Base-by-base conservation (phyloP, 176 grass and related monocot species). In the Olyra latifolia region DNA sequence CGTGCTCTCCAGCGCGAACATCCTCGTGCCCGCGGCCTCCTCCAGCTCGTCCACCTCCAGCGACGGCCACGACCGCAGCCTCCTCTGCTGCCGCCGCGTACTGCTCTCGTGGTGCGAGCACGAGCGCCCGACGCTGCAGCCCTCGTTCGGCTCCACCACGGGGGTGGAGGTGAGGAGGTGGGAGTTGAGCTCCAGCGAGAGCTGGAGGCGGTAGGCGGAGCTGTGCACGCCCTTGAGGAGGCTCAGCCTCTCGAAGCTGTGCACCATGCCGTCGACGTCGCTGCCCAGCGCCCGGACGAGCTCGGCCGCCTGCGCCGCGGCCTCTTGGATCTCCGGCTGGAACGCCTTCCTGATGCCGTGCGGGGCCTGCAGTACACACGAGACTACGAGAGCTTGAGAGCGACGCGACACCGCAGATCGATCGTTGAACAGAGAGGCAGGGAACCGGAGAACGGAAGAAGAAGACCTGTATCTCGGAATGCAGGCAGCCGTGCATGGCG, bases 401-500 rank as follows among this genome's bases (percentile, higher is more conserved):
- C 42, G 66, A 46, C 23, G 57, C 13, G 11, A 32, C 59, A 35
- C 28, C 12, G 60, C 12, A 5, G 28, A 35, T 62, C 28, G 60
- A 62, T 56, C 20, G 53, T 14, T 56, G 53, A 62, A 3, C 1
- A 1, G 58, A 65, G 17, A n/a, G n/a, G 15, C 30, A 19, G 29
- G 10, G 8, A 16, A 8, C 20, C 59, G 12, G n/a, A n/a, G n/a
- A n/a, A n/a, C n/a, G n/a, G n/a, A 80, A 29, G 55, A 80, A 8
- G 46, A 14, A 0, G 47, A 85, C 89, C 80, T 82, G 90, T 58
- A 92, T 82, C 77, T 92, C 83, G 7, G 90, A 88, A 45, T 69
- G 60, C 28, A 92, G 46, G 58, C 86, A 92, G 22, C 90, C 86
- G 66, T 92, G 77, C 46, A 92, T 67, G 15, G 90, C 86, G 77